Evolutionary conservation across 805 yeast genomes (phyloP), one percentile per base, ranked within the genome.

Genomic region (Hanseniaspora jakobsenii): DNA sequence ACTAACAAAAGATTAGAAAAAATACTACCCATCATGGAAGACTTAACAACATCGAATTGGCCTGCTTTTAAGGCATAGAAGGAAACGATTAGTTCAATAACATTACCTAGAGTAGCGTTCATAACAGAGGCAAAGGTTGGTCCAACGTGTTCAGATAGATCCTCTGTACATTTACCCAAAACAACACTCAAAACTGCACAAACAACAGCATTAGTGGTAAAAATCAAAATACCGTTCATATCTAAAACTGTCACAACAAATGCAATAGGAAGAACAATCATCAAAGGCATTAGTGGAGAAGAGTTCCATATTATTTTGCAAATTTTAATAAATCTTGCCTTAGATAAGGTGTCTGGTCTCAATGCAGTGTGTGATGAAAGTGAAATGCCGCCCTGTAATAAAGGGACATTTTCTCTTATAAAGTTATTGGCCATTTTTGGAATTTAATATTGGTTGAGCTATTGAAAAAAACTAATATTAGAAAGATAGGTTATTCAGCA

Each of bases 21-120:
- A 49, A 91, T 83, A 43, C 94, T 81, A 26, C 98, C 98, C 47
- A 91, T 72, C 97, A 91, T 89, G 17, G 94, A 82, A 2, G 97
- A 94, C 64, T 91, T 97, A 23, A 91, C 97, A 55, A 91, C 87
- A 51, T 94, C 72, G 41, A 91, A 77, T 63, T 91, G 96, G 52
- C 84, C 82, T 35, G 82, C 80, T 52, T 65, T 69, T 55, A 91
- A 69, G 1, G 98, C 98, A 53, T 91, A 85, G 22, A 91, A 68
- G 1, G 95, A 82, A 28, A 91, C 97, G 61, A 91, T 91, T 49
- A 91, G 75, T 65, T 91, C 98, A 18, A 91, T 95, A 2, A 97
- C 97, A 61, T 91, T 91, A 48, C 98, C 98, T 60, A 91, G 84
- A 8, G 97, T 87, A 2, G 98, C 98, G 64, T 91, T 91, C 55